Evolutionary conservation across 306 rosid genomes (phyloP), one percentile per base, ranked within the genome.

Genomic region (Cicer yamashitae): DNA sequence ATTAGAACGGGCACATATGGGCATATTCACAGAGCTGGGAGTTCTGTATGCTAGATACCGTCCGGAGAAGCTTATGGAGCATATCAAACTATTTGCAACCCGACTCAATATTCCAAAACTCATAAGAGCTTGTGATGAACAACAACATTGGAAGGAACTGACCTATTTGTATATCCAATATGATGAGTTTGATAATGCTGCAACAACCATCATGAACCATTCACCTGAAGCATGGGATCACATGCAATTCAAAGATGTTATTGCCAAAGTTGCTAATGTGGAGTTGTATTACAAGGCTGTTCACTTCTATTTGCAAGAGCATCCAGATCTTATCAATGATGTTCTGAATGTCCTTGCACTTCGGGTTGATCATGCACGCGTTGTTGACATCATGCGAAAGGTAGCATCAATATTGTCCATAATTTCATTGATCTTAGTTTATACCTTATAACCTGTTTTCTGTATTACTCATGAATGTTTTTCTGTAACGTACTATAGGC

Each of bases 141-240:
- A 96, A 72, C 99, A 96, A 44, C 99, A 96, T 75, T 96, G 99
- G 98, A 86, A 84, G 86, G 99, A 96, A 78, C 92, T 96, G 39
- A 96, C 99, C 81, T 96, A 92, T 82, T 82, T 96, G 87, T 92
- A 96, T 77, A 92, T 96, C 78, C 99, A 96, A 79, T 92, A 96
- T 81, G 99, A 96, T 40, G 99, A 96, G 85, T 96, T 96, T 44
- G 99, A 96, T 77, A 96, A 96, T 87, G 99, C 98, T 73, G 98
- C 99, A 41, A 87, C 99, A 20, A 96, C 99, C 61, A 96, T 96
- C 78, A 96, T 96, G 99, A 96, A 96, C 86, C 98, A 96, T 79
- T 92, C 98, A 53, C 98, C 97, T 18, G 99, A 96, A 87, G 99
- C 99, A 75, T 96, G 99, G 99, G 99, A 96, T 82, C 99, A 92